Evolutionary conservation across 2,329 filamentous ascomycete genomes (phyloP).

Genomic region (Cercospora beticola): DNA sequence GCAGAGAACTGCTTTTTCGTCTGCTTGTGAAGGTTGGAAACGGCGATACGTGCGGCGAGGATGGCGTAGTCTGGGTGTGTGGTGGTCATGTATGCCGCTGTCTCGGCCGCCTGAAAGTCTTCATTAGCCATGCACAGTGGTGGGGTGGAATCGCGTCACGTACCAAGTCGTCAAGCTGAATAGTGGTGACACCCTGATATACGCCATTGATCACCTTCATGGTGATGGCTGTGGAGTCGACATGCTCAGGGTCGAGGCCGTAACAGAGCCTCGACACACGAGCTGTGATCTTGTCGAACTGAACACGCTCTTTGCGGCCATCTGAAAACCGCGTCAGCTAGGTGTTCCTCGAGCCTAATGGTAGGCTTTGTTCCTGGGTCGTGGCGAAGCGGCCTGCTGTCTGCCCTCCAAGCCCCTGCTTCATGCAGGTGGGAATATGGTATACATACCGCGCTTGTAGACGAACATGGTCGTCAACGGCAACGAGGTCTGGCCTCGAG

Average conservation of each 20-base stretch:
- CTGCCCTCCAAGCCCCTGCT: not conserved
- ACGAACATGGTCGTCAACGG: conserved; percentile 55
- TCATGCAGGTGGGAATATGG: not conserved
- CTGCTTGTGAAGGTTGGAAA: conserved; percentile 99
- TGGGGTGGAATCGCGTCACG: conserved; percentile 41
- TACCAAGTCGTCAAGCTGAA: conserved; percentile 95
- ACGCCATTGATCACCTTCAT: conserved; percentile 99
- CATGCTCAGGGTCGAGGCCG: conserved; percentile 89
- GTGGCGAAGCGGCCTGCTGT: conserved; percentile 11
- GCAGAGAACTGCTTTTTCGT: conserved; percentile 99
- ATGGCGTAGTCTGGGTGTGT: conserved; percentile 99
- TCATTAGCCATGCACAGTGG: conserved; percentile 8
- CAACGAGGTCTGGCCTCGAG: conserved; percentile 32
- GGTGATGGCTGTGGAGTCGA: conserved; percentile 96
- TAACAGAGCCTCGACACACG: conserved; percentile 97
- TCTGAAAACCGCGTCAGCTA: conserved; percentile 56
- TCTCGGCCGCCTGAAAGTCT: conserved; percentile 79
- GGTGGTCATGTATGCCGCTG: conserved; percentile 98
- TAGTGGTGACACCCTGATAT: conserved; percentile 94
- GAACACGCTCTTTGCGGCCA: conserved; percentile 98
- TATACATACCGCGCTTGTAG: conserved; percentile 59
- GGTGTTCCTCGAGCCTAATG: not conserved
- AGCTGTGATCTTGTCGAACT: conserved; percentile 99
- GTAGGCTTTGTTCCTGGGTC: conserved; percentile 15
- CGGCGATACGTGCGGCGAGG: conserved; percentile 94